These are phyloP conservation scores for Pouteria glomerata DNA, from an alignment of 148 eudicot genomes.

Conservation along the genomic window DNA sequence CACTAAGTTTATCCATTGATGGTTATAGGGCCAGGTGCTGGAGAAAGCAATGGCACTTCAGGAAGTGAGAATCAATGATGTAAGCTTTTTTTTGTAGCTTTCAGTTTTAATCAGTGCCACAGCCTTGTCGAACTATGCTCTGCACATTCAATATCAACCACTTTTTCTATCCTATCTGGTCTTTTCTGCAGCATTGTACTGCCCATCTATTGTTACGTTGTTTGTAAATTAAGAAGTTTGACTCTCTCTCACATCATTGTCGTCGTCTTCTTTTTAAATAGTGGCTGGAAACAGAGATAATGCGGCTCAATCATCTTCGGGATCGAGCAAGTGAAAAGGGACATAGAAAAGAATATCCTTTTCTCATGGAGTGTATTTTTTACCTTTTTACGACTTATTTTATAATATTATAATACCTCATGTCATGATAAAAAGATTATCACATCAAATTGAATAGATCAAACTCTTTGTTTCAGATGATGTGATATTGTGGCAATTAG, in stretches of 20 bases:
- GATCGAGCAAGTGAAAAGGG: conserved; percentile 92
- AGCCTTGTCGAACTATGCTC: background rate
- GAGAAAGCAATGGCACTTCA: conserved; percentile 75
- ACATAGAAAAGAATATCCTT: conserved; percentile 93
- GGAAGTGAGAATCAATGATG: conserved; percentile 60
- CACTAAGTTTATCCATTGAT: conserved; percentile 8
- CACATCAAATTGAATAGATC: background rate
- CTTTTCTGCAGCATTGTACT: background rate
- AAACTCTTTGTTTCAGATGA: too few relatives aligned
- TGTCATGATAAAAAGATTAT: background rate
- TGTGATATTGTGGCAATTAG: too few relatives aligned
- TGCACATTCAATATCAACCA: background rate
- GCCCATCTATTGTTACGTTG: background rate
- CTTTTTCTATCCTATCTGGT: background rate
- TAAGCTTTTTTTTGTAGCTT: conserved; percentile 40
- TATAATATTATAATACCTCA: background rate
- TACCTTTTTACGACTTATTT: too few relatives aligned
- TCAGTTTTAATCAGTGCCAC: background rate
- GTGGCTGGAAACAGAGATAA: conserved; percentile 73
- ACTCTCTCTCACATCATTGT: too few relatives aligned
- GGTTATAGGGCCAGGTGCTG: conserved; percentile 75
- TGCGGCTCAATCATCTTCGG: conserved; percentile 78
- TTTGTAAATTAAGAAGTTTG: background rate
- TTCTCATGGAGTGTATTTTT: background rate
- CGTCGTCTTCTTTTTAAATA: too few relatives aligned